Evolutionary conservation across 2,329 filamentous ascomycete species (phyloP).

Genomic region (Cylindrodendrum hubeiense): DNA sequence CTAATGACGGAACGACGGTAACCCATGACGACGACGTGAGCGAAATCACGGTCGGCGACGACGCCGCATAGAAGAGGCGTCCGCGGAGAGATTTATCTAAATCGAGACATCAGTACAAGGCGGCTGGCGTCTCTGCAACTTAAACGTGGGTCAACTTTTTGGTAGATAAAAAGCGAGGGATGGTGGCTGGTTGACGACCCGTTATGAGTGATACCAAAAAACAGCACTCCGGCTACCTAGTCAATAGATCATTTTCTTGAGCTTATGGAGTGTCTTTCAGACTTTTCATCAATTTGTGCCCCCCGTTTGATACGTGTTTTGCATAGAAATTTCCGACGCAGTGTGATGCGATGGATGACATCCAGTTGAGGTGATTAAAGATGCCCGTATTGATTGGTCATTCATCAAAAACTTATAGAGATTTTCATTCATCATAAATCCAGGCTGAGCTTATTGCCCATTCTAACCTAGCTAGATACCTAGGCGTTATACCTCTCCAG

Average conservation of each 20-base stretch:
- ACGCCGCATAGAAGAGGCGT: slow-evolving; percentile 2
- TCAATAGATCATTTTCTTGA: slow-evolving; percentile 45
- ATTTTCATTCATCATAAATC: slow-evolving; percentile 32
- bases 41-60: background rate
- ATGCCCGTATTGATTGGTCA: background rate
- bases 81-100: slow-evolving; percentile 32
- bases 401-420: slow-evolving; percentile 26
- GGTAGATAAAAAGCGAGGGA: slow-evolving; percentile 40
- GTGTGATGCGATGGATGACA: no score
- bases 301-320: background rate
- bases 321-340: background rate
- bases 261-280: slow-evolving; percentile 5
- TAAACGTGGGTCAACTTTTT: slow-evolving; percentile 32
- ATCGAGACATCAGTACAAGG: slow-evolving; percentile 36
- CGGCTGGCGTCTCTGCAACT: slow-evolving; percentile 45
- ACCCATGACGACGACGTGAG: background rate
- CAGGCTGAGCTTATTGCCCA: slow-evolving; percentile 18
- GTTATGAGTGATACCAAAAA: slow-evolving; percentile 47
- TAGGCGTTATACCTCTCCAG: background rate
- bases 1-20: slow-evolving; percentile 42
- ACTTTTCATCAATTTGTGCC: background rate
- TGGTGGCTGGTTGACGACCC: slow-evolving; percentile 42
- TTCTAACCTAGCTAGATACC: slow-evolving; percentile 16
- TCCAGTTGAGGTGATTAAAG: no score
- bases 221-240: slow-evolving; percentile 43